Percentiles rank a stretch among this genome's conserved stretches.
These are phyloP conservation scores for Acorus calamus DNA, from an alignment of 106 monocot species.

Conservation along the genomic window DNA sequence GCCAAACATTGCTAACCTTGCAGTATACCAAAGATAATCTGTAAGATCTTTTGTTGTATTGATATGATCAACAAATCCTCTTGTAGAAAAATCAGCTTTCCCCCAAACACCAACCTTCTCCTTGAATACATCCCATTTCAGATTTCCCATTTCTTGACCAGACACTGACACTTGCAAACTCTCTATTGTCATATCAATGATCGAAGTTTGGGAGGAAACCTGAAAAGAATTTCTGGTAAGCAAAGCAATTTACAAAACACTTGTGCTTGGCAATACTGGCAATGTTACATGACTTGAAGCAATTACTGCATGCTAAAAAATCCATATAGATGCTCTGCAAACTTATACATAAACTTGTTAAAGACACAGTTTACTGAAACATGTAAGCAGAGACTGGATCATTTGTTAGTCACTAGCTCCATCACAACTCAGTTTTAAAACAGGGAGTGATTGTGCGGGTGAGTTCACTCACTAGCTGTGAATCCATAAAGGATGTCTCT, in stretches of 20 bases:
- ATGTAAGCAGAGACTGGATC: no score
- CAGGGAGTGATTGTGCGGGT: no score
- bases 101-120: constrained; percentile 73
- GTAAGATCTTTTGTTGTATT: constrained; percentile 91
- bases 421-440: no score
- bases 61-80: constrained; percentile 91
- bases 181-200: constrained; percentile 70
- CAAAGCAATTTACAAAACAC: neutral
- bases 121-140: constrained; percentile 51
- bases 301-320: no score
- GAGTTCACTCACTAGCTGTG: no score
- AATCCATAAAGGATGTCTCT: no score
- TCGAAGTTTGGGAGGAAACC: constrained; percentile 63
- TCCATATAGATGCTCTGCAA: no score
- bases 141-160: constrained; percentile 9
- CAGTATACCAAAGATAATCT: constrained; percentile 94
- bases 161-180: constrained; percentile 21
- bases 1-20: constrained; percentile 35
- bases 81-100: constrained; percentile 42
- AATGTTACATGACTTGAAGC: no score
- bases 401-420: no score
- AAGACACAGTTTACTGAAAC: no score
- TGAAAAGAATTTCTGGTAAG: constrained; percentile 9
- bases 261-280: no score
- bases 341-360: no score